phyloP scores from a whole-genome alignment of 345 rosid genomes.

The Aquilaria malaccensis region DNA sequence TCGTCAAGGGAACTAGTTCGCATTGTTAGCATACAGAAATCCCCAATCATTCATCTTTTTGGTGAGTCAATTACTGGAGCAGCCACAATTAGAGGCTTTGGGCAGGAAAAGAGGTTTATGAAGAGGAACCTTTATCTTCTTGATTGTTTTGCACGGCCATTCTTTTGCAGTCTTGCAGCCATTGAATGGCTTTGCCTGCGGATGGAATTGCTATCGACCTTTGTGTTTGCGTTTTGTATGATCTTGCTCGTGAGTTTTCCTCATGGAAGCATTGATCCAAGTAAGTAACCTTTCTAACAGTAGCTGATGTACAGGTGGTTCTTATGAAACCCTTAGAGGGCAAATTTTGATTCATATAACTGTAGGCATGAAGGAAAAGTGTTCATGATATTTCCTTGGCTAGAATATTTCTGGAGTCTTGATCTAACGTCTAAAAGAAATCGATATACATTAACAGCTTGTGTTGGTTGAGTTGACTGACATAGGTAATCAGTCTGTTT shows the following conservation, averaged over 20 bases:
- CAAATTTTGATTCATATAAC: too few species aligned
- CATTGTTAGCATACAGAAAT: slow-evolving; percentile 97
- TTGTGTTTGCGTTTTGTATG: slow-evolving; percentile 98
- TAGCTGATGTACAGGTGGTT: too few species aligned
- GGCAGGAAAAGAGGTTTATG: slow-evolving; percentile 94
- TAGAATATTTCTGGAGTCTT: too few species aligned
- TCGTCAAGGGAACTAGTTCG: slow-evolving; percentile 98
- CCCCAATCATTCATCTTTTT: slow-evolving; percentile 92
- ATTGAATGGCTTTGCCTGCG: slow-evolving; percentile 99
- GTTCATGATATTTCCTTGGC: too few species aligned
- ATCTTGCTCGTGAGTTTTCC: slow-evolving; percentile 95
- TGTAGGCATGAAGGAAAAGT: too few species aligned
- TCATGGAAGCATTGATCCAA: slow-evolving; percentile 92
- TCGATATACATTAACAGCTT: too few species aligned
- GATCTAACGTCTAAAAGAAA: too few species aligned
- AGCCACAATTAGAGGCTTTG: slow-evolving; percentile 97
- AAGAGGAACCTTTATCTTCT: slow-evolving; percentile 98
- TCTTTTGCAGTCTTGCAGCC: slow-evolving; percentile 96
- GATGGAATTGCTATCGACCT: slow-evolving; percentile 96
- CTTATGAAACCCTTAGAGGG: too few species aligned
- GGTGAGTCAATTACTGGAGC: slow-evolving; percentile 99
- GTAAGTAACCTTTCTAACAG: slow-evolving; percentile 37
- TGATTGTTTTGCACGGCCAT: slow-evolving; percentile 97
- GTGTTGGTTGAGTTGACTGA: too few species aligned
- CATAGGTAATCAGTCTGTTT: too few species aligned